Conservation (phyloP, 306 rosid genomes). For the Begonia peltatifolia region DNA sequence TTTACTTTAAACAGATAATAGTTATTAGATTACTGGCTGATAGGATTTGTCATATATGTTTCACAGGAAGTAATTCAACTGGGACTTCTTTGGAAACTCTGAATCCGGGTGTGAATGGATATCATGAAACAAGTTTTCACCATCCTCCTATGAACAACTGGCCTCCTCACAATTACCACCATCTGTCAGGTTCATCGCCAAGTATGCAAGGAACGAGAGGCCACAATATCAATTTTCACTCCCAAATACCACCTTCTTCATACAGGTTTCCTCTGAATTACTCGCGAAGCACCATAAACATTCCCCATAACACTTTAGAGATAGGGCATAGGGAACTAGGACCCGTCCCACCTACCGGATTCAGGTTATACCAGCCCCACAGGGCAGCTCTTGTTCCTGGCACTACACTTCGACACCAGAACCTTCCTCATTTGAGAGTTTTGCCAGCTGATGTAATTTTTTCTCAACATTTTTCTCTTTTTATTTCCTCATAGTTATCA, state of each 20-base stretch:
- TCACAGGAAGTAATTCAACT: constrained; percentile 5
- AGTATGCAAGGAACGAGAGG: constrained; percentile 64
- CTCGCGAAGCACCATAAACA: constrained; percentile 25
- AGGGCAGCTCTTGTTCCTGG: constrained; percentile 35
- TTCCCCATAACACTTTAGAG: constrained; percentile 47
- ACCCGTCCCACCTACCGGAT: constrained; percentile 37
- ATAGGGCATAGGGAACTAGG: constrained; percentile 47
- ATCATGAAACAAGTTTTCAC: constrained; percentile 50
- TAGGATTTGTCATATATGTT: not conserved
- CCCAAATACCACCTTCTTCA: constrained; percentile 41
- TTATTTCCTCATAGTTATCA: not conserved
- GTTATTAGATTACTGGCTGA: no score
- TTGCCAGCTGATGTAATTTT: constrained; percentile 66
- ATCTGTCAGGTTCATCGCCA: constrained; percentile 43
- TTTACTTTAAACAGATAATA: not conserved
- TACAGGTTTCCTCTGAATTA: constrained; percentile 57
- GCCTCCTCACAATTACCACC: constrained; percentile 36
- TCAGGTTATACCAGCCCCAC: constrained; percentile 49
- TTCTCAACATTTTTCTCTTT: constrained; percentile 1
- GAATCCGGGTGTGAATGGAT: constrained; percentile 58
- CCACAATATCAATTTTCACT: constrained; percentile 40
- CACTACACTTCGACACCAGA: constrained; percentile 43
- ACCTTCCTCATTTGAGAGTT: constrained; percentile 49
- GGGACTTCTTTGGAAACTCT: constrained; percentile 11
- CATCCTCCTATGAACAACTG: constrained; percentile 47